Percentiles rank a stretch among this genome's conserved stretches.
These are phyloP conservation scores for Agroathelia rolfsii DNA, from an alignment of 1,284 basidiomycete genomes.

Conservation along the genomic window DNA sequence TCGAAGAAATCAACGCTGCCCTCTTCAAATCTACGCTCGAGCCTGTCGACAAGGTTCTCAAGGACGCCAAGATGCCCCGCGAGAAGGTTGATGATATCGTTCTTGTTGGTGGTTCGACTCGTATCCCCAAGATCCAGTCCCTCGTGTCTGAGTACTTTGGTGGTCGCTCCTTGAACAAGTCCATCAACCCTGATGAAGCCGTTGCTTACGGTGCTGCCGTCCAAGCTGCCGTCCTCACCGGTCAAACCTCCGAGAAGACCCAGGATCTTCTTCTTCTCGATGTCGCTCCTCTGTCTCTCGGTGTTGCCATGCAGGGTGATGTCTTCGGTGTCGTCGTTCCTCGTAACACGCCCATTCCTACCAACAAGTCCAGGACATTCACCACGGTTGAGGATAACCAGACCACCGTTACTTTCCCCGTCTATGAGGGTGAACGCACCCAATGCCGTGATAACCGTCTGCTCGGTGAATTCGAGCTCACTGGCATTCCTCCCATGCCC, in stretches of 20 bases:
- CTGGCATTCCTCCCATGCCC: constrained; percentile 92
- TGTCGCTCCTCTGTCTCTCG: constrained; percentile 91
- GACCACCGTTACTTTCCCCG: constrained; percentile 95
- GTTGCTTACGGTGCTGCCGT: constrained; percentile 95
- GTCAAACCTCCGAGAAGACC: constrained; percentile 93
- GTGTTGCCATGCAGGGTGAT: constrained; percentile 98
- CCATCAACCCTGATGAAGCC: constrained; percentile 94
- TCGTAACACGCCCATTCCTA: constrained; percentile 95
- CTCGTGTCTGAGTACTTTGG: constrained; percentile 90
- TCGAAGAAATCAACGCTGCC: constrained; percentile 98
- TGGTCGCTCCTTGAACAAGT: constrained; percentile 96
- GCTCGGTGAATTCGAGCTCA: constrained; percentile 96
- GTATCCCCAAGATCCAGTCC: constrained; percentile 97
- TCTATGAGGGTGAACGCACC: constrained; percentile 96
- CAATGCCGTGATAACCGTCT: constrained; percentile 96
- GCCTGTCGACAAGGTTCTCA: constrained; percentile 97
- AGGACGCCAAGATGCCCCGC: constrained; percentile 97
- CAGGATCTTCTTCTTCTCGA: constrained; percentile 92
- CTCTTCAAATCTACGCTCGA: constrained; percentile 99
- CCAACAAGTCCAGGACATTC: constrained; percentile 93
- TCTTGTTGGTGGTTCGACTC: constrained; percentile 95
- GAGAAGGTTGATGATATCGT: constrained; percentile 89
- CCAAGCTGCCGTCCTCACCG: constrained; percentile 92
- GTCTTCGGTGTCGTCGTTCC: constrained; percentile 95
- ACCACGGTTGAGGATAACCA: constrained; percentile 99